phyloP scores from a whole-genome alignment of 257 asterid species.

The Penstemon newberryi region DNA sequence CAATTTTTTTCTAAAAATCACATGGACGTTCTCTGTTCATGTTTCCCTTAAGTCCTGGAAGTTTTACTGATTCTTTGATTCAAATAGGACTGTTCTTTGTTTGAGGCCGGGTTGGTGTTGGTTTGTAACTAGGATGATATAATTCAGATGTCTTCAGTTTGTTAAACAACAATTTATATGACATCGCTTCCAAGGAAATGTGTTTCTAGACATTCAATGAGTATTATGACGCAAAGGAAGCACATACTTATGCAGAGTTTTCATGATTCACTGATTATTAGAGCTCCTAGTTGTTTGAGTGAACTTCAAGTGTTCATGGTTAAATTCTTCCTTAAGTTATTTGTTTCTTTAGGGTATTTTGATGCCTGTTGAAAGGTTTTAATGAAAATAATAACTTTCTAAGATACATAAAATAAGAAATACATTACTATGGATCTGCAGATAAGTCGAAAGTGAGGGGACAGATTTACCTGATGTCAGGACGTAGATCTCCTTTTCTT shows the following conservation, averaged over 20 bases:
- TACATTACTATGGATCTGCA: background rate
- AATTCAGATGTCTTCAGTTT: background rate
- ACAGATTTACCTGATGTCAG: background rate
- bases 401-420: constrained; percentile 1
- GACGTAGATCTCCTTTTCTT: background rate
- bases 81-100: background rate
- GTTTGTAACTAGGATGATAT: background rate
- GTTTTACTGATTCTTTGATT: constrained; percentile 1
- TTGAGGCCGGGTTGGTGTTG: constrained; percentile 7
- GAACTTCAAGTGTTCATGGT: background rate
- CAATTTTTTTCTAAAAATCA: constrained; percentile 3
- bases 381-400: background rate
- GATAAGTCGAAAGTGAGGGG: background rate
- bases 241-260: background rate
- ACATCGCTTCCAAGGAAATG: background rate
- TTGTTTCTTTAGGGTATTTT: background rate
- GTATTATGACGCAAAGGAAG: background rate
- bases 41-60: constrained; percentile 16
- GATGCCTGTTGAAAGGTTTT: background rate
- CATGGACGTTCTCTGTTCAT: background rate
- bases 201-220: background rate
- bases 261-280: constrained; percentile 2
- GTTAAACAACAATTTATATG: background rate
- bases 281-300: background rate
- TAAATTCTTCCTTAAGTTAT: background rate